Percentiles rank a stretch among this genome's conserved stretches.
These are phyloP conservation scores for Tetracladium maxilliforme DNA, from an alignment of 2,329 filamentous ascomycete genomes.

Conservation along the genomic window DNA sequence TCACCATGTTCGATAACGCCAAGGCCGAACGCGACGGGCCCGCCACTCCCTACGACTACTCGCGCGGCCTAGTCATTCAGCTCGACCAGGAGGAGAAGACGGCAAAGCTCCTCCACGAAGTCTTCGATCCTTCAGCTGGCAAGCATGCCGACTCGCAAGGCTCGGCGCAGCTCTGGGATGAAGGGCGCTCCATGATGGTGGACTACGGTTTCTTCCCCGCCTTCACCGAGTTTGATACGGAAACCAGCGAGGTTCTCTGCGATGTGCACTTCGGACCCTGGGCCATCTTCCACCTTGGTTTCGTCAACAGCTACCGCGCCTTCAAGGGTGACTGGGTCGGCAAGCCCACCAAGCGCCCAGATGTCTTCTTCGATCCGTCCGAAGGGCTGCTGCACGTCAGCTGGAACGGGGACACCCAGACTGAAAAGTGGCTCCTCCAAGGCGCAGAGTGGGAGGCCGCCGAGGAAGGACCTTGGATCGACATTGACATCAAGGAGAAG, in stretches of 20 bases:
- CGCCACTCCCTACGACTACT: slow-evolving; percentile 1
- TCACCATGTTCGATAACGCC: slow-evolving; percentile 25
- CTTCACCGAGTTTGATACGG: slow-evolving; percentile 11
- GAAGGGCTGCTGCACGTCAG: slow-evolving; percentile 21
- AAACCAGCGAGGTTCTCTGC: slow-evolving; percentile 10
- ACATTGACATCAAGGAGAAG: no score
- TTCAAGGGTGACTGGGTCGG: slow-evolving; percentile 13
- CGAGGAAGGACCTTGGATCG: no score
- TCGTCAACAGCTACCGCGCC: slow-evolving; percentile 13
- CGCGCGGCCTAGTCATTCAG: slow-evolving; percentile 16
- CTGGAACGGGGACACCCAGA: slow-evolving; percentile 17
- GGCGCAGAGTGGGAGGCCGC: no score
- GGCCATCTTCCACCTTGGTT: slow-evolving; percentile 7
- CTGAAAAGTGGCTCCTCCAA: no score
- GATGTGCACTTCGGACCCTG: slow-evolving; percentile 9
- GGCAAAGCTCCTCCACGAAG: no score
- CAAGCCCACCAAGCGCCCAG: slow-evolving; percentile 5
- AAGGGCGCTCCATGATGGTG: slow-evolving; percentile 22
- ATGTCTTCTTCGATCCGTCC: slow-evolving; percentile 6
- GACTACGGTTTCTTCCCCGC: slow-evolving; percentile 21
- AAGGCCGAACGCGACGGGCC: slow-evolving; percentile 23
- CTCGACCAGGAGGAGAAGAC: slow-evolving; percentile 18
- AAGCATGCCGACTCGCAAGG: slow-evolving; percentile 24
- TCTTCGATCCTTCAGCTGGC: no score
- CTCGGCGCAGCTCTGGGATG: slow-evolving; percentile 22